These are phyloP conservation scores for Fusarium oxysporum DNA, from an alignment of 2,329 filamentous ascomycete species.

Conservation along the genomic window DNA sequence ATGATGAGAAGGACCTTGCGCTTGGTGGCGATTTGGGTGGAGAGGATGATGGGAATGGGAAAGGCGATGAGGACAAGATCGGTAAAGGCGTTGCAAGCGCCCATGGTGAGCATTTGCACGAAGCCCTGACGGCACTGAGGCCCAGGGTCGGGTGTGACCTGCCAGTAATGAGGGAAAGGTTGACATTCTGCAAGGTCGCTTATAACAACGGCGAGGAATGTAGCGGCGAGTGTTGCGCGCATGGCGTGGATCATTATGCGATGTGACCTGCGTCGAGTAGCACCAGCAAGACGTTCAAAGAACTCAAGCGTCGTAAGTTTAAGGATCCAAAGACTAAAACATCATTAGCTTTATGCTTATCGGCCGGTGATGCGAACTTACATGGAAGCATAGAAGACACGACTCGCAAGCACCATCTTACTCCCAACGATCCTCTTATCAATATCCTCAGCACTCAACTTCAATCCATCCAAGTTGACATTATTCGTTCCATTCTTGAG, in stretches of 20 bases:
- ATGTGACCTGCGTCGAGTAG: conserved; percentile 81
- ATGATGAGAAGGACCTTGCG: conserved; percentile 81
- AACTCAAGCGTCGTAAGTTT: conserved; percentile 92
- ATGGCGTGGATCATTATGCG: conserved; percentile 76
- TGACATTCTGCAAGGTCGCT: conserved; percentile 85
- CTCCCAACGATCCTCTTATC: conserved; percentile 76
- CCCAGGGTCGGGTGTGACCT: conserved; percentile 83
- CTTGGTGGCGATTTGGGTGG: conserved; percentile 77
- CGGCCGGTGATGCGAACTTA: conserved; percentile 58
- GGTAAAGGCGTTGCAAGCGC: conserved; percentile 82
- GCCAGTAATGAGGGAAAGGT: conserved; percentile 78
- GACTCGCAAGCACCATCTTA: conserved; percentile 79
- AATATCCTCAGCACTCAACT: conserved; percentile 52
- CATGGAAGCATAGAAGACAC: conserved; percentile 88
- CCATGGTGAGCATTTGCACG: conserved; percentile 86
- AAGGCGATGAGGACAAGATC: conserved; percentile 86
- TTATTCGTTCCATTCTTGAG: conserved; percentile 93
- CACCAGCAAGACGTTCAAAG: conserved; percentile 82
- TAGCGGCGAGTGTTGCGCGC: conserved; percentile 75
- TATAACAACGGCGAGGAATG: conserved; percentile 82
- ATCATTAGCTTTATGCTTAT: conserved; percentile 16
- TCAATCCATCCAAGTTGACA: conserved; percentile 59
- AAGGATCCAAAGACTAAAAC: conserved; percentile 81
- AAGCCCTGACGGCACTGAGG: conserved; percentile 84
- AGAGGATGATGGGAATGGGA: conserved; percentile 87